These are phyloP conservation scores for Hypomyces perniciosus DNA, from an alignment of 2,329 filamentous ascomycete genomes.

Conservation along the genomic window DNA sequence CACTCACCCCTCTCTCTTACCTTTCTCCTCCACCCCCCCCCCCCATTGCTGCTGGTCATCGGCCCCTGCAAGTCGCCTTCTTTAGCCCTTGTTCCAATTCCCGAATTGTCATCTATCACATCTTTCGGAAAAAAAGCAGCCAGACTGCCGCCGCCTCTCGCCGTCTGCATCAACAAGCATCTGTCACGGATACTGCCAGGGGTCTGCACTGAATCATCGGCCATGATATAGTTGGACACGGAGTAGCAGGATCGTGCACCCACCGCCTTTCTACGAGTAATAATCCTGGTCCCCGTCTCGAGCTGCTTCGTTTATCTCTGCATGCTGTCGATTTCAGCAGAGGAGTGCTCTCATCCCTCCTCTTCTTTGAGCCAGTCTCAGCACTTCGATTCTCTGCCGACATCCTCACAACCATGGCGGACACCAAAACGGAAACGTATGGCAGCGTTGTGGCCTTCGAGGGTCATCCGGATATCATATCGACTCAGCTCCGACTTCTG, in stretches of 20 bases:
- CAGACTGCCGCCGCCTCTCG: not conserved
- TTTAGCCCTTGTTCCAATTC: slow-evolving; percentile 15
- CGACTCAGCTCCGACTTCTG: slow-evolving; percentile 54
- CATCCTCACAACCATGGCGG: slow-evolving; percentile 18
- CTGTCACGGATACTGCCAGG: not conserved
- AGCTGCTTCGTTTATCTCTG: not conserved
- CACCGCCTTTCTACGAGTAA: slow-evolving; percentile 5
- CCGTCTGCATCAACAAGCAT: not conserved
- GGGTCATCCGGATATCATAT: slow-evolving; percentile 47
- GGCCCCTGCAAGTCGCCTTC: slow-evolving; percentile 9
- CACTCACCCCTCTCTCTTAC: slow-evolving; percentile 1
- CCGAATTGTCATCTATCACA: slow-evolving; percentile 7
- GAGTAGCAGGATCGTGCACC: slow-evolving; percentile 1
- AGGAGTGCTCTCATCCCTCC: not conserved
- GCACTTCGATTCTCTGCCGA: not conserved
- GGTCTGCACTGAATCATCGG: not conserved
- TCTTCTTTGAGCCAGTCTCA: not conserved
- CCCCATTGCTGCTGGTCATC: slow-evolving; percentile 9
- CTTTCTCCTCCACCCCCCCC: slow-evolving; percentile 6
- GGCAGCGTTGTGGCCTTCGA: slow-evolving; percentile 57
- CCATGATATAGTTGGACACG: slow-evolving; percentile 2
- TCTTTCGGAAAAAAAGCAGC: slow-evolving; percentile 7
- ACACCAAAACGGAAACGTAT: slow-evolving; percentile 17
- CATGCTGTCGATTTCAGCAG: not conserved
- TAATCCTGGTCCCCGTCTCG: not conserved